Evolutionary conservation across 2,329 filamentous ascomycete genomes (phyloP), one percentile per base, ranked within the genome.

Genomic region (Aspergillus sp.): DNA sequence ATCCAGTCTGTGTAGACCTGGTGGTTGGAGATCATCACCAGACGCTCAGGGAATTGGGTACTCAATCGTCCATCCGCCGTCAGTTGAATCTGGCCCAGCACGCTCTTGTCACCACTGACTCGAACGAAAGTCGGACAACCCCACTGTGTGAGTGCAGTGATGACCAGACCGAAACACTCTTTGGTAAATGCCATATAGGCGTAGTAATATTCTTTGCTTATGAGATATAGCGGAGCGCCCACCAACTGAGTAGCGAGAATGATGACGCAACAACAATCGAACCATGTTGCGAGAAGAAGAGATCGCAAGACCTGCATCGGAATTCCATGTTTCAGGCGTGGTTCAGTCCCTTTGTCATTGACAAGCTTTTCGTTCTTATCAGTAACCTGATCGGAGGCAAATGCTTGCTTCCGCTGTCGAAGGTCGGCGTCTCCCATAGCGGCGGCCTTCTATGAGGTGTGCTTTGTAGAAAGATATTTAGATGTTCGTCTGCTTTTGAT

Each of bases 1-100:
- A 84, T 66, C 81, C 81, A 85, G 54, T 85, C 81, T n/a, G 81
- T 83, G 58, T 85, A 85, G 3, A 85, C 73, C 57, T 83, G 79
- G 53, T 85, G 81, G 46, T 85, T 85, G 6, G 81, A 75, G 61
- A 84, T 79, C 56, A 84, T 58, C 7, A 84, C 74, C 46, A 83
- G 64, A 11, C 81, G 72, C 49, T 83, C 75, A 2, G 79, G 76
- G 48, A 85, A 84, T 29, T 73, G 69, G 46, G 78, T 80, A 50
- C 76, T 70, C 36, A 85, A 61, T 43, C 73, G 72, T 7, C 81
- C 81, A 53, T 82, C 77, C 37, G 73, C 68, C 42, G 73, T 74
- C 43, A 79, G 67, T 41, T 71, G 72, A 26, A 84, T 66, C 56
- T 84, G 80, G 5, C 77, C 79, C 44, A 73, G 68, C 56, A 84